Evolutionary conservation across 2,329 filamentous ascomycete genomes (phyloP).

Genomic region (Botrytis squamosa): DNA sequence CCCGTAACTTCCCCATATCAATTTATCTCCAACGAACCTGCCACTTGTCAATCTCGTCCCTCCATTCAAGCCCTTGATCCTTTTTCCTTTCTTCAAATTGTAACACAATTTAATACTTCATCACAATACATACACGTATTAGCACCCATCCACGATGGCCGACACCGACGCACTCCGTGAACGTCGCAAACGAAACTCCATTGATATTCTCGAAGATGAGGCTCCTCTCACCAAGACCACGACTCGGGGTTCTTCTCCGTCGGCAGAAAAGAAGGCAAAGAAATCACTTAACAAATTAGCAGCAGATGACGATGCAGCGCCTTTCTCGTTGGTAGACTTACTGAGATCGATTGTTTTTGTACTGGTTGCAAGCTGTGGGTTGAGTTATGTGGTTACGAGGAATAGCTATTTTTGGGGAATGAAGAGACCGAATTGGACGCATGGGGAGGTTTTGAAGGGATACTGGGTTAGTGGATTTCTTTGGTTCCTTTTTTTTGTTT

Average conservation of each 20-base stretch:
- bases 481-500: neutral
- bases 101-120: neutral
- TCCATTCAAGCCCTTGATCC: neutral
- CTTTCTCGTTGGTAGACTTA: constrained; percentile 34
- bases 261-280: constrained; percentile 10
- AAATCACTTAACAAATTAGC: constrained; percentile 20
- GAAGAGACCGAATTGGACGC: constrained; percentile 33
- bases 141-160: constrained; percentile 1
- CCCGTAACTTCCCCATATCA: constrained; percentile 11
- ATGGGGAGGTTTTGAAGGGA: constrained; percentile 28
- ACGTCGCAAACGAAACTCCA: constrained; percentile 1
- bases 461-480: constrained; percentile 29
- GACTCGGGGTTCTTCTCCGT: neutral
- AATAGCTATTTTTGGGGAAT: constrained; percentile 36
- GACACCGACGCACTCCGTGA: constrained; percentile 7
- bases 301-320: constrained; percentile 33
- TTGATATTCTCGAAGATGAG: neutral
- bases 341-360: constrained; percentile 35
- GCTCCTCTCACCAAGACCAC: constrained; percentile 2
- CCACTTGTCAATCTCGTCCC: neutral
- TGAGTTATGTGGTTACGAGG: constrained; percentile 38
- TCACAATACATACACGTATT: neutral
- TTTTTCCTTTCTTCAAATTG: neutral
- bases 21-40: constrained; percentile 9
- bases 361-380: constrained; percentile 29